Evolutionary conservation across 1,139 yeast genomes (phyloP).

Genomic region (Yamadazyma triangularis): DNA sequence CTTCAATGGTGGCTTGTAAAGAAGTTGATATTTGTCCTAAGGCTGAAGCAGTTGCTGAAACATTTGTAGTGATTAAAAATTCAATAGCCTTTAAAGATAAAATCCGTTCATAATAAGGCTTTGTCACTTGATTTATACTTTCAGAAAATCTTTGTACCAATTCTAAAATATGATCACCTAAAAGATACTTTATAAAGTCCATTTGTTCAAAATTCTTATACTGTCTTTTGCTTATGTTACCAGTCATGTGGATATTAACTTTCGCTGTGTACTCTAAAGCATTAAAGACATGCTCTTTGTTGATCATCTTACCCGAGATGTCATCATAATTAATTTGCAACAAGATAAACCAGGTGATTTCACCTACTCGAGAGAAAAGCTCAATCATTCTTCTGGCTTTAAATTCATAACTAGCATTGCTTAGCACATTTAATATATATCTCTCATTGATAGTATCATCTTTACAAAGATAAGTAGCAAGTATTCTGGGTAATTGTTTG

Average conservation of each 20-base stretch:
- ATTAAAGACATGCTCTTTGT: conserved; percentile 28
- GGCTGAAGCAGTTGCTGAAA: conserved; percentile 63
- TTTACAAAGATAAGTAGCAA: conserved; percentile 38
- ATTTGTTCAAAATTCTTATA: conserved; percentile 6
- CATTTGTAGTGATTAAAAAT: conserved; percentile 59
- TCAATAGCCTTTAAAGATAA: conserved; percentile 72
- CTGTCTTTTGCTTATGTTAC: conserved; percentile 8
- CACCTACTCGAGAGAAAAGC: conserved; percentile 42
- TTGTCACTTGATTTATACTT: conserved; percentile 65
- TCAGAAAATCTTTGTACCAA: conserved; percentile 76
- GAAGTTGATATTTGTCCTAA: conserved; percentile 88
- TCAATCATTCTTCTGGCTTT: conserved; percentile 33
- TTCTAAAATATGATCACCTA: conserved; percentile 65
- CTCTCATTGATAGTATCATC: conserved; percentile 38
- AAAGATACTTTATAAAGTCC: conserved; percentile 23
- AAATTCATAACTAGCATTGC: conserved; percentile 46
- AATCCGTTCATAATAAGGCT: conserved; percentile 68
- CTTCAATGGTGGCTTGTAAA: conserved; percentile 74
- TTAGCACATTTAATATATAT: conserved; percentile 50
- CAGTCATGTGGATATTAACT: conserved; percentile 15
- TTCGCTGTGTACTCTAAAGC: conserved; percentile 41
- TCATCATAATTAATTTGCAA: conserved; percentile 34
- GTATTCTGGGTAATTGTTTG: conserved; percentile 33
- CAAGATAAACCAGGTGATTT: conserved; percentile 38
- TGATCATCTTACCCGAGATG: conserved; percentile 20